Percentiles rank a stretch among this genome's conserved stretches.
phyloP scores from a whole-genome alignment of 306 rosid genomes.

The Betula pendula region DNA sequence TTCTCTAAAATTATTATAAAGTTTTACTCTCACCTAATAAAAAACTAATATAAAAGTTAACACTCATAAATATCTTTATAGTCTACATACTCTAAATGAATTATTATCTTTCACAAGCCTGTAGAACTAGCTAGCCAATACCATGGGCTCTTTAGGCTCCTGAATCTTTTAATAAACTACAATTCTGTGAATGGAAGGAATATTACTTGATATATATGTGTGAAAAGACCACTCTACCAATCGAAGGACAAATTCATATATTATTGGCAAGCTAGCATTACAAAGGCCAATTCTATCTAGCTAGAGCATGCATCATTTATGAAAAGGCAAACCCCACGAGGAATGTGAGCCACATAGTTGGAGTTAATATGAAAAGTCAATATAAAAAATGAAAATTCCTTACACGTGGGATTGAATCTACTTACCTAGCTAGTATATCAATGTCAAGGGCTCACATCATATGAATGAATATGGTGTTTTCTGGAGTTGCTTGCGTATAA shows the following conservation, averaged over 20 bases:
- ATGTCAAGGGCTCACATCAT: background rate
- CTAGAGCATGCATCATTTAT: constrained; percentile 11
- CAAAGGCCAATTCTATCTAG: constrained; percentile 7
- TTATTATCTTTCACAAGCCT: too few species aligned
- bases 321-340: constrained; percentile 22
- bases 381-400: background rate
- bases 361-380: constrained; percentile 6
- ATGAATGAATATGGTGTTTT: background rate
- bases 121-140: too few species aligned
- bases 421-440: background rate
- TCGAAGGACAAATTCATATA: background rate
- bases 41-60: too few species aligned
- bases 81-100: too few species aligned
- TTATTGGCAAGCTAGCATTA: constrained; percentile 11
- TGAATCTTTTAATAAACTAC: too few species aligned
- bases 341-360: constrained; percentile 31
- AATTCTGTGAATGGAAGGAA: too few species aligned
- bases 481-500: background rate
- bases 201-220: too few species aligned
- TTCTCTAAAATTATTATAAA: too few species aligned
- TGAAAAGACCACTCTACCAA: background rate
- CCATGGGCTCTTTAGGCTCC: too few species aligned
- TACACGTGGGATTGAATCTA: constrained; percentile 27
- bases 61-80: too few species aligned
- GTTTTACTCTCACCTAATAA: too few species aligned